These are phyloP conservation scores for Wickerhamomyces queroliae DNA, from an alignment of 805 yeast genomes.

Conservation along the genomic window DNA sequence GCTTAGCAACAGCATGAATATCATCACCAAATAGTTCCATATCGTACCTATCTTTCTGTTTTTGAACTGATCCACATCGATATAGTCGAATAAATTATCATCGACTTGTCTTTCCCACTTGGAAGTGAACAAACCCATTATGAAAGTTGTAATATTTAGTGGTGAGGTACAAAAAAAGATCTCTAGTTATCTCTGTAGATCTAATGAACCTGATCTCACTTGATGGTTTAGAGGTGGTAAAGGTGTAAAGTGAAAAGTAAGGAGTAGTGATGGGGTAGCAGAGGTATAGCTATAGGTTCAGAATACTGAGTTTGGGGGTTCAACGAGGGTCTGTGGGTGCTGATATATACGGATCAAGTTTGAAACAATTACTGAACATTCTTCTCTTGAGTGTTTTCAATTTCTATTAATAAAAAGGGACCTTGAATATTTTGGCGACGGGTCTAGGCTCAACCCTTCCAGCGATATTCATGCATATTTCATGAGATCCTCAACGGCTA, in stretches of 20 bases:
- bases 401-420: neutral
- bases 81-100: constrained; percentile 39
- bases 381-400: neutral
- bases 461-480: too few relatives aligned
- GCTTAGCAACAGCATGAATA: constrained; percentile 35
- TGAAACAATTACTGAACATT: neutral
- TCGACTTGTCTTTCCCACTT: constrained; percentile 30
- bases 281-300: too few relatives aligned
- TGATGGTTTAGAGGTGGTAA: too few relatives aligned
- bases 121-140: constrained; percentile 22
- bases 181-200: too few relatives aligned
- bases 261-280: too few relatives aligned
- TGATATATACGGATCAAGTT: neutral
- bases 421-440: neutral
- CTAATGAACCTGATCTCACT: too few relatives aligned
- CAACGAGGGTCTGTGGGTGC: too few relatives aligned
- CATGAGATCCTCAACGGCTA: too few relatives aligned
- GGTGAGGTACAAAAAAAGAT: too few relatives aligned
- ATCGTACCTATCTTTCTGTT: constrained; percentile 40
- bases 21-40: constrained; percentile 33
- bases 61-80: constrained; percentile 40
- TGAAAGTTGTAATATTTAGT: neutral
- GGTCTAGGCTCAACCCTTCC: neutral
- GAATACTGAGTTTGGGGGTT: too few relatives aligned
- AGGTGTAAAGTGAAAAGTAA: too few relatives aligned